A percentile compares a stretch with the other conserved stretches of the same genome.
Evolutionary conservation across 2,329 filamentous ascomycete genomes (phyloP).

Genomic region (Cladosporium colombiae): DNA sequence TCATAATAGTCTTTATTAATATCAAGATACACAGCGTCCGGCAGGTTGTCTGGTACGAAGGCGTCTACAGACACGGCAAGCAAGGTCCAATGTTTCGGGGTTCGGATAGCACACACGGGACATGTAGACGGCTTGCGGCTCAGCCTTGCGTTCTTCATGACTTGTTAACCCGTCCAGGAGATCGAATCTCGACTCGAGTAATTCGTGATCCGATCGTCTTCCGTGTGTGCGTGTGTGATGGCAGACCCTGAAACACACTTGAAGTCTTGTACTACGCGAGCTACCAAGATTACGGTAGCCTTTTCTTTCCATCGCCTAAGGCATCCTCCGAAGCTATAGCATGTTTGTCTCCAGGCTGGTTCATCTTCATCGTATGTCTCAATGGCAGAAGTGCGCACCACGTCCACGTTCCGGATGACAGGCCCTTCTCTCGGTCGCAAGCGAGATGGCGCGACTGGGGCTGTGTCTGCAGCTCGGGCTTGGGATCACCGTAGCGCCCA

Average conservation of each 20-base stretch:
- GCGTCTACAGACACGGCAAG: neutral
- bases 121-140: neutral
- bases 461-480: constrained; percentile 14
- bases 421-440: constrained; percentile 2
- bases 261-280: neutral
- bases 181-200: neutral
- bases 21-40: neutral
- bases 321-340: neutral
- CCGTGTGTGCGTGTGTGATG: neutral
- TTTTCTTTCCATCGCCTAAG: neutral
- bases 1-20: neutral
- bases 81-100: neutral
- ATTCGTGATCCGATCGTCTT: neutral
- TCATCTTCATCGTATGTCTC: neutral
- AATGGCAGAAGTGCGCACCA: neutral
- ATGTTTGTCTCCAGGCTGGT: neutral
- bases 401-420: neutral
- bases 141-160: neutral
- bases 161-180: neutral
- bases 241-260: neutral
- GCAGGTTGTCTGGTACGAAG: neutral
- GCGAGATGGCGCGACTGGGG: constrained; percentile 6
- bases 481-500: constrained; percentile 7
- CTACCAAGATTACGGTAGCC: neutral
- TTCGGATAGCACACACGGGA: neutral